These are phyloP conservation scores for Elaeis oleifera DNA, from an alignment of 202 grass and related monocot species.

Conservation along the genomic window DNA sequence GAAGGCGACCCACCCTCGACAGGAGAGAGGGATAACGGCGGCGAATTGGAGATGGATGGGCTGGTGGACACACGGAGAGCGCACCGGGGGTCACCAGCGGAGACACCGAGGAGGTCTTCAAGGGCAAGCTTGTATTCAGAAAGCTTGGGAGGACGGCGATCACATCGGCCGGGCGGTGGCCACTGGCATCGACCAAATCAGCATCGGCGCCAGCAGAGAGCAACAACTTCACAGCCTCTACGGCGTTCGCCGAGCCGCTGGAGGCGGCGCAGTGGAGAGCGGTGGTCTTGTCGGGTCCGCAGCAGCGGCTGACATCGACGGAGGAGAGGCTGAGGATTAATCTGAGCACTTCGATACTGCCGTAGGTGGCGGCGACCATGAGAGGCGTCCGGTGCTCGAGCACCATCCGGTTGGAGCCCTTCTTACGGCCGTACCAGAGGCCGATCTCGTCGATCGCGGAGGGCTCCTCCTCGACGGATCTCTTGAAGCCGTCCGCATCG, in stretches of 20 bases:
- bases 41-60: background rate
- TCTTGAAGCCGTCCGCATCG: constrained; percentile 24
- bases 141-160: constrained; percentile 24
- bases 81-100: background rate
- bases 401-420: constrained; percentile 10
- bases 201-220: constrained; percentile 46
- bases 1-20: background rate
- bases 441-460: constrained; percentile 38
- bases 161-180: constrained; percentile 36
- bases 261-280: constrained; percentile 62
- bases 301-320: constrained; percentile 40
- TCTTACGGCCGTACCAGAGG: constrained; percentile 57
- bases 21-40: background rate
- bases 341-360: constrained; percentile 33
- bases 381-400: constrained; percentile 56
- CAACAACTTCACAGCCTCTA: constrained; percentile 35
- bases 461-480: constrained; percentile 7
- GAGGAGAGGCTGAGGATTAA: constrained; percentile 33
- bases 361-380: constrained; percentile 66
- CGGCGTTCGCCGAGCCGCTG: constrained; percentile 34
- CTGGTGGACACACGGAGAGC: background rate
- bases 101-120: constrained; percentile 40
- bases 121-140: constrained; percentile 19
- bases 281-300: constrained; percentile 31
- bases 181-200: constrained; percentile 22